Percentiles rank a stretch among this genome's conserved stretches.
Evolutionary conservation across 768 basidiomycete species (phyloP).

Genomic region (Suillus bovinus): DNA sequence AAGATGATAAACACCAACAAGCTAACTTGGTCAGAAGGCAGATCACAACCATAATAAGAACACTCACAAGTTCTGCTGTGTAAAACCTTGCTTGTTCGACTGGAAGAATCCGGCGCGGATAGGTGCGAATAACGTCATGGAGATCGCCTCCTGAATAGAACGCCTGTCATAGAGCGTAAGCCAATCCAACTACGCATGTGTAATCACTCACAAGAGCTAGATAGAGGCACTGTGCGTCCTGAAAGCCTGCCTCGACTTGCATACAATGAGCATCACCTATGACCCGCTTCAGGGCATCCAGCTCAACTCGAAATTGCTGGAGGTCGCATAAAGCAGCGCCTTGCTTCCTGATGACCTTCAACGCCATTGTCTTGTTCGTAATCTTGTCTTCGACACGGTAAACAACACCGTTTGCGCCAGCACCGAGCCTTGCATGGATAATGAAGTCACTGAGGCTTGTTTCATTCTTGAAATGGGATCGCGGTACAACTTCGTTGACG

Average conservation of each 20-base stretch:
- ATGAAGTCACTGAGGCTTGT: conserved; percentile 5
- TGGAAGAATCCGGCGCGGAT: conserved; percentile 1
- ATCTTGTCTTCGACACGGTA: conserved; percentile 10
- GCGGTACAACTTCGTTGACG: neutral
- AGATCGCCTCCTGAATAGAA: conserved; percentile 15
- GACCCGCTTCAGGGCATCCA: conserved; percentile 10
- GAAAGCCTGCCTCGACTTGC: conserved; percentile 16
- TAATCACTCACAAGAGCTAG: conserved; percentile 12
- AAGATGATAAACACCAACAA: conserved; percentile 39
- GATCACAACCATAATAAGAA: neutral
- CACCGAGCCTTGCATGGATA: conserved; percentile 1
- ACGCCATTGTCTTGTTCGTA: conserved; percentile 8
- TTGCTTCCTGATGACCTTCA: conserved; percentile 15
- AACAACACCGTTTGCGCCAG: conserved; percentile 11
- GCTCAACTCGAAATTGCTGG: conserved; percentile 2
- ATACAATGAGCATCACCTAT: conserved; percentile 10
- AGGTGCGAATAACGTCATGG: conserved; percentile 5
- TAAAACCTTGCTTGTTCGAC: conserved; percentile 9
- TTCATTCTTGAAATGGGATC: conserved; percentile 1
- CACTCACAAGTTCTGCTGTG: conserved; percentile 14
- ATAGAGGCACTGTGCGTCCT: conserved; percentile 15
- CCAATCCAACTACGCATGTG: neutral
- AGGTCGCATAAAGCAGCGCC: neutral
- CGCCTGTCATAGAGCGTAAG: neutral
- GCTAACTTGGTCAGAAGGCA: conserved; percentile 10